These are phyloP conservation scores for Naganishia liquefaciens DNA, from an alignment of 1,284 basidiomycete species.

Conservation along the genomic window DNA sequence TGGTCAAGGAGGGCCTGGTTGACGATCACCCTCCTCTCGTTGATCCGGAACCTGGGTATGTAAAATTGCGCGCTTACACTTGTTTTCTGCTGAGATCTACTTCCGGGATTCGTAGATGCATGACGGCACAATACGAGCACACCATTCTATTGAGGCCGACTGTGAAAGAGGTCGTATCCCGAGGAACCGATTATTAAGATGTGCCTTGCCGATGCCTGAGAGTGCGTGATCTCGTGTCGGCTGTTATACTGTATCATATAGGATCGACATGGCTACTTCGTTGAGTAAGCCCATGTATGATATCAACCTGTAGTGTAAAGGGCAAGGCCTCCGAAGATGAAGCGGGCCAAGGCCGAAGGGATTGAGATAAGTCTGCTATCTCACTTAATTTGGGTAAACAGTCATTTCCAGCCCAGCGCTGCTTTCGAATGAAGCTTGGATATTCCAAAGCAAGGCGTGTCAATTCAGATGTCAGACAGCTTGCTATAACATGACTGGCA, in stretches of 20 bases:
- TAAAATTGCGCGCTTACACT: background rate
- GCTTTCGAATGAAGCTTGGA: no score
- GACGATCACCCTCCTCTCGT: slow-evolving; percentile 92
- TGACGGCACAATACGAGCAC: slow-evolving; percentile 97
- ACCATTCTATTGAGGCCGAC: slow-evolving; percentile 88
- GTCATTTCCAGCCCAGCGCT: no score
- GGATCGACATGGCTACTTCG: background rate
- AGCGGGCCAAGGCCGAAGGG: no score
- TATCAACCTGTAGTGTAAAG: no score
- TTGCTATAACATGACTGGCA: no score
- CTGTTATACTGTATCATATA: background rate
- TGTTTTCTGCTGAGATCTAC: background rate
- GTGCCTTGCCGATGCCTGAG: slow-evolving; percentile 23
- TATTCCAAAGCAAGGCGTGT: no score
- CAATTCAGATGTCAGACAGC: no score
- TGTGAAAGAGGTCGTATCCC: slow-evolving; percentile 90
- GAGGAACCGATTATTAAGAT: slow-evolving; percentile 82
- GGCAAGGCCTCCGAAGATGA: no score
- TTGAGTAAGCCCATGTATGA: no score
- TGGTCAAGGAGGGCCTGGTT: slow-evolving; percentile 86
- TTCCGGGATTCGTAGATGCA: slow-evolving; percentile 62
- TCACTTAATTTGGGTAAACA: no score
- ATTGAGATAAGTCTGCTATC: no score
- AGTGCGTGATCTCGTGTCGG: background rate
- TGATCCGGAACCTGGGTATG: slow-evolving; percentile 60